Percentiles rank a stretch among this genome's conserved stretches.
These are phyloP conservation scores for Lindgomyces ingoldianus DNA, from an alignment of 495 filamentous ascomycete genomes.

Conservation along the genomic window DNA sequence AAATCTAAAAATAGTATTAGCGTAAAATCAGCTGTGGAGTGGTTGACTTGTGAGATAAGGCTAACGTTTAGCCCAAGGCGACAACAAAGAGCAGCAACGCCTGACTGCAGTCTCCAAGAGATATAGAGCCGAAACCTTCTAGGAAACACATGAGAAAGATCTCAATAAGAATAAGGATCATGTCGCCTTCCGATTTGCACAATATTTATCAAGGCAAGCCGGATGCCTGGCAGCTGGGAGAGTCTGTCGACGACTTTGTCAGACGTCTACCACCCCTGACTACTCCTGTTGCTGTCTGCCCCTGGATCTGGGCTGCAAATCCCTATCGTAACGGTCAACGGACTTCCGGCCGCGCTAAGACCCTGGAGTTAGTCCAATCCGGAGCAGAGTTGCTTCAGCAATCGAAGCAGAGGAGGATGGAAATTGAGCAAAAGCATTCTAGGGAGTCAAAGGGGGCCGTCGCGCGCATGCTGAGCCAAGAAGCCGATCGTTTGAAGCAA, in stretches of 20 bases:
- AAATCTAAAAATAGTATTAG: too few species aligned
- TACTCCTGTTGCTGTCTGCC: conserved; percentile 39
- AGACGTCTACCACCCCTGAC: conserved; percentile 64
- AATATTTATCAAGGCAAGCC: conserved; percentile 51
- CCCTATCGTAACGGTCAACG: conserved; percentile 43
- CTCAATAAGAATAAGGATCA: too few species aligned
- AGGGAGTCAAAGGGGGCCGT: conserved; percentile 47
- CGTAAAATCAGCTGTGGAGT: too few species aligned
- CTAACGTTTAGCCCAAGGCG: too few species aligned
- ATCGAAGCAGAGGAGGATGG: conserved; percentile 46
- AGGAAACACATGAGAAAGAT: too few species aligned
- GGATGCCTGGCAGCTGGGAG: conserved; percentile 55
- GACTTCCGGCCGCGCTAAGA: conserved; percentile 12
- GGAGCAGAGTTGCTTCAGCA: conserved; percentile 50
- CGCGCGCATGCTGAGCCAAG: conserved; percentile 53
- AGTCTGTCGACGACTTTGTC: conserved; percentile 64
- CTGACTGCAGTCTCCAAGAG: too few species aligned
- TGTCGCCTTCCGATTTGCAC: conserved; percentile 37
- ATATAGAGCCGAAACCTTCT: too few species aligned
- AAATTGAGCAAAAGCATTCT: conserved; percentile 48
- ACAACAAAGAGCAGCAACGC: too few species aligned
- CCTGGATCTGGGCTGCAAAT: conserved; percentile 70
- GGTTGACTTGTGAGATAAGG: too few species aligned
- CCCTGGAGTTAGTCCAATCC: conserved; percentile 49
- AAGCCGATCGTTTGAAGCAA: conserved; percentile 53